These are phyloP conservation scores for Trichocomaceae sp. DNA, from an alignment of 2,329 filamentous ascomycete genomes.

Conservation along the genomic window DNA sequence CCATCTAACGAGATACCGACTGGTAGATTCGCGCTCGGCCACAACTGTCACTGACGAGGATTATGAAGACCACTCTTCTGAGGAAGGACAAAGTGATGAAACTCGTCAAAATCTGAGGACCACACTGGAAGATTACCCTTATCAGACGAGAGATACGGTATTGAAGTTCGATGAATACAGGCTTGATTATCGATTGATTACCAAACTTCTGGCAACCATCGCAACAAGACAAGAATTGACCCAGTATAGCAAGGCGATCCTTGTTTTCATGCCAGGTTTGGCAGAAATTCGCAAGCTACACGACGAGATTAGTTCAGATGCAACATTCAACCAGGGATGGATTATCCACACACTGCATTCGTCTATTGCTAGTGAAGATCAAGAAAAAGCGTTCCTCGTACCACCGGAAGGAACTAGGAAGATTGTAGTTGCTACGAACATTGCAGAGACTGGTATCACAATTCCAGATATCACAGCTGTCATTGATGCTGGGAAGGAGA, in stretches of 20 bases:
- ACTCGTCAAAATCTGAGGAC: constrained; percentile 54
- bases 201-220: constrained; percentile 70
- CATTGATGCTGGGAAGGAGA: constrained; percentile 92
- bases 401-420: constrained; percentile 79
- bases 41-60: constrained; percentile 38
- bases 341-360: constrained; percentile 86
- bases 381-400: constrained; percentile 83
- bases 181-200: constrained; percentile 81
- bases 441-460: constrained; percentile 96
- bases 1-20: constrained; percentile 69
- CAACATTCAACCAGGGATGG: constrained; percentile 70
- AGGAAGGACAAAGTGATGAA: constrained; percentile 44
- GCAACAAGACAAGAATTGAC: constrained; percentile 60
- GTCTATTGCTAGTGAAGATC: constrained; percentile 90
- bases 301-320: constrained; percentile 72
- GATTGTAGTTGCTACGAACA: constrained; percentile 95
- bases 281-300: constrained; percentile 86
- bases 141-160: constrained; percentile 67
- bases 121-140: constrained; percentile 65
- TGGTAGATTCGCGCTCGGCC: constrained; percentile 53
- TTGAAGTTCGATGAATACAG: constrained; percentile 80
- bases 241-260: constrained; percentile 76
- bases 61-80: constrained; percentile 38
- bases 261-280: constrained; percentile 93
- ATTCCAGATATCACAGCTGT: constrained; percentile 97